Evolutionary conservation across 805 yeast genomes (phyloP), one percentile per base, ranked within the genome.

Genomic region (Saccharomycopsis sp.): DNA sequence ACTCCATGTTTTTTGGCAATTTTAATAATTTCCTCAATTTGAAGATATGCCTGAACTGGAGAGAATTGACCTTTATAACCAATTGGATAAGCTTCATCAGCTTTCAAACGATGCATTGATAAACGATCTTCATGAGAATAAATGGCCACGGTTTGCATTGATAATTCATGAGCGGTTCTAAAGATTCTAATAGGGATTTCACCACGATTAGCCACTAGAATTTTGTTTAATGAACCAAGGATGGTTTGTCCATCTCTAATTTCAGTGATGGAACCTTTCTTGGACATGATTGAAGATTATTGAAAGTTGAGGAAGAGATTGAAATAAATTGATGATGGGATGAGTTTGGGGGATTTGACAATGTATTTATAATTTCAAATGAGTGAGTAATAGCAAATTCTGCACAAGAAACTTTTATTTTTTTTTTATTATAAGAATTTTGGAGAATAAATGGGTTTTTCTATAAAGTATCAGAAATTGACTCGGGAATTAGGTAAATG

Each of bases 101-200:
- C 92, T 64, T 86, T 92, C 58, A 89, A 69, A 55, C 96, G 72
- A 66, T 92, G 97, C 88, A 87, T 85, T 10, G 95, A 81, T 54
- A 89, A 69, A 48, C 95, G 70, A 61, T 89, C 98, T 64, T 92
- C 96, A 59, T 89, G 94, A 27, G 96, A 87, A 62, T 87, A 89
- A 57, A 89, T 81, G 34, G 97, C 98, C 31, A 92, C 96, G 0
- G 98, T 88, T 56, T 84, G 87, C 95, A 92, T 85, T 18, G 95
- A 82, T 56, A 89, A 70, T 63, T 89, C 98, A 64, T 92, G 98
- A 46, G 98, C 98, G 28, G 96, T 80, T 65, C 98, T 76, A 65
- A 89, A 89, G 59, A 89, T 88, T 64, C 92, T 66, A 55, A 80
- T 79, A 33, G 89, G 89, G 52, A 81, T 81, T 61, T 82, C 89